Base-by-base conservation (phyloP, 371 early-diverging fungal genomes). In the Dipsacomyces acuminosporus region DNA sequence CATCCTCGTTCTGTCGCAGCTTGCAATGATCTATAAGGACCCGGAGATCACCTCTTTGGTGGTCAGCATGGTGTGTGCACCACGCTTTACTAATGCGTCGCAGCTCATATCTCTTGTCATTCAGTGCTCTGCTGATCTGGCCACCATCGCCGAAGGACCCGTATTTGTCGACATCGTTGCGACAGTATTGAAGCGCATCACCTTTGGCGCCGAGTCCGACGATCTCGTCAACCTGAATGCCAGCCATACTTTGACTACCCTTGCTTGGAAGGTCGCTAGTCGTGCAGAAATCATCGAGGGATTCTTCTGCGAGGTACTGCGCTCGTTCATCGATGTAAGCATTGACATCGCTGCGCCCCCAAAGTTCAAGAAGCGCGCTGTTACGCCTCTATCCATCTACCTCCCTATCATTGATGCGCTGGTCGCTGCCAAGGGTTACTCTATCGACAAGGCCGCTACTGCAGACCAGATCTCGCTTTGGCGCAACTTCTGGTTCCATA, bases 401-500 rank as follows among this genome's bases (percentile, higher is more conserved):
- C 67, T 88, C 36, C 87, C 89, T 0, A 78, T 89, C 0, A 54
- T 91, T 3, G 75, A 76, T 30, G 75, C 82, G 8, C 74, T 89
- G 14, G 71, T 87, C 23, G 66, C 74, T 4, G 83, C 83, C 24
- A 58, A 72, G 6, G 80, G 82, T 25, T 87, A 86, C 50, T 72
- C 79, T 19, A 81, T 81, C 4, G 85, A 84, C 46, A 53, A 78
- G 21, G 75, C 74, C 3, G 78, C 84, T 9, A 77, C 77, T 22
- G 79, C 82, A 18, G 91, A 89, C 41, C 73, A 82, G 1, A 79
- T 81, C 0, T 72, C 80, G 19, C 72, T 86, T 13, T 91, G 90
- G 76, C 80, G 95, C 25, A 91, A 91, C 61, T 78, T 87, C 18
- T 96, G 97, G 97, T 85, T 94, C 61, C 86, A 89, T 54, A 80